Percentiles rank a stretch among this genome's conserved stretches.
These are phyloP conservation scores for Yamadazyma membranifaciens DNA, from an alignment of 1,139 yeast species.

Conservation along the genomic window DNA sequence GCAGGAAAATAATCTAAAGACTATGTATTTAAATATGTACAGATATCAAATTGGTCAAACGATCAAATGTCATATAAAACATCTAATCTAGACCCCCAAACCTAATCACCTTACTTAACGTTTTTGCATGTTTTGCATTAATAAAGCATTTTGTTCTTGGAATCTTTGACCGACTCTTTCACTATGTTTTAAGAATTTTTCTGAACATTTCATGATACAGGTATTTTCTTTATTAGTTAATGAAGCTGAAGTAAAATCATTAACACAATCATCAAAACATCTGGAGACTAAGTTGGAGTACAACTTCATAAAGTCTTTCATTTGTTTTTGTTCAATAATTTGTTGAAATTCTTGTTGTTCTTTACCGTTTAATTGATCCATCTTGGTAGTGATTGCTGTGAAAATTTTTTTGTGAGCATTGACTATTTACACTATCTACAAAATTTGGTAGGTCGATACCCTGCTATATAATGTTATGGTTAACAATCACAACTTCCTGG, in stretches of 20 bases:
- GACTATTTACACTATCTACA: constrained; percentile 3
- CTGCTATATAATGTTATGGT: not conserved
- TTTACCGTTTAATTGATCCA: constrained; percentile 83
- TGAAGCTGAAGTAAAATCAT: constrained; percentile 91
- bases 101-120: constrained; percentile 17
- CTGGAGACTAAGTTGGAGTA: constrained; percentile 94
- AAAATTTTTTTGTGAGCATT: constrained; percentile 12
- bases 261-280: constrained; percentile 96
- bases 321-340: constrained; percentile 94
- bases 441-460: not conserved
- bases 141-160: constrained; percentile 86
- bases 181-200: constrained; percentile 95
- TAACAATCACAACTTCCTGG: constrained; percentile 38
- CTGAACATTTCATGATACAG: constrained; percentile 90
- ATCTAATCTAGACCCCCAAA: no score
- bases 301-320: constrained; percentile 97
- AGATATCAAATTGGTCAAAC: not conserved
- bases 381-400: constrained; percentile 18
- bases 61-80: not conserved
- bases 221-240: constrained; percentile 80
- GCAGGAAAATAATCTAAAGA: not conserved
- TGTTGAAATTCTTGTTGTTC: constrained; percentile 97
- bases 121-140: constrained; percentile 49
- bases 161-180: constrained; percentile 98
- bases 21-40: not conserved